A percentile compares a stretch with the other conserved stretches of the same genome.
These are phyloP conservation scores for Cerrena zonata DNA, from an alignment of 1,284 basidiomycete species.

Conservation along the genomic window DNA sequence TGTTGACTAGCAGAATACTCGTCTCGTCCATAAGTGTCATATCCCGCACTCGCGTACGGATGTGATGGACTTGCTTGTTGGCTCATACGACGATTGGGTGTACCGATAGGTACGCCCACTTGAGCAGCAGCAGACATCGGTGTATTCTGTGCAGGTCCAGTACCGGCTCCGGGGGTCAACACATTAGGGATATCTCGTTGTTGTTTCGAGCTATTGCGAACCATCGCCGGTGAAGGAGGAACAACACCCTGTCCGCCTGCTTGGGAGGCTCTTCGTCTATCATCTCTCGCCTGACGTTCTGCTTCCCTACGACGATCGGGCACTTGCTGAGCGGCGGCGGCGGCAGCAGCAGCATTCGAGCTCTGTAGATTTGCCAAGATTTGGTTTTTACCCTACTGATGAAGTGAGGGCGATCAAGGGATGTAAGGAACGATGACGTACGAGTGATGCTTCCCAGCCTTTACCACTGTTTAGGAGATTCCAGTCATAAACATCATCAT, in stretches of 20 bases:
- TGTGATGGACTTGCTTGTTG: constrained; percentile 44
- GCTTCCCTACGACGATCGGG: constrained; percentile 54
- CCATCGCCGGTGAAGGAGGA: constrained; percentile 70
- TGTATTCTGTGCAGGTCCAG: constrained; percentile 48
- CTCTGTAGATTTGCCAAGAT: constrained; percentile 59
- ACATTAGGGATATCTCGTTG: constrained; percentile 47
- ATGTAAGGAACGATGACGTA: constrained; percentile 33
- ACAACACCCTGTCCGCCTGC: constrained; percentile 44
- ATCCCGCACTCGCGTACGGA: constrained; percentile 60
- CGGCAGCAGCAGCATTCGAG: too few species aligned
- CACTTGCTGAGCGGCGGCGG: constrained; percentile 35
- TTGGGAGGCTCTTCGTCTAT: constrained; percentile 55
- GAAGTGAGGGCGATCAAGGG: constrained; percentile 2
- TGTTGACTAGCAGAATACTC: constrained; percentile 42
- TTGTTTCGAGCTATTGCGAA: constrained; percentile 66
- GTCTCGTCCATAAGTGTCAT: constrained; percentile 47
- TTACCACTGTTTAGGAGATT: constrained; percentile 84
- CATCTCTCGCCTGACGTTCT: constrained; percentile 34
- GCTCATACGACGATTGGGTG: constrained; percentile 41
- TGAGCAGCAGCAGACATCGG: constrained; percentile 70
- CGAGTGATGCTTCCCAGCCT: constrained; percentile 87
- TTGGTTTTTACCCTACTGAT: constrained; percentile 48
- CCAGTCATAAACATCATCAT: constrained; percentile 90
- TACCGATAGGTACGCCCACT: constrained; percentile 60
- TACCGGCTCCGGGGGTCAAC: constrained; percentile 45